Evolutionary conservation across 306 rosid species (phyloP), one percentile per base, ranked within the genome.

Genomic region (Neltuma alba): DNA sequence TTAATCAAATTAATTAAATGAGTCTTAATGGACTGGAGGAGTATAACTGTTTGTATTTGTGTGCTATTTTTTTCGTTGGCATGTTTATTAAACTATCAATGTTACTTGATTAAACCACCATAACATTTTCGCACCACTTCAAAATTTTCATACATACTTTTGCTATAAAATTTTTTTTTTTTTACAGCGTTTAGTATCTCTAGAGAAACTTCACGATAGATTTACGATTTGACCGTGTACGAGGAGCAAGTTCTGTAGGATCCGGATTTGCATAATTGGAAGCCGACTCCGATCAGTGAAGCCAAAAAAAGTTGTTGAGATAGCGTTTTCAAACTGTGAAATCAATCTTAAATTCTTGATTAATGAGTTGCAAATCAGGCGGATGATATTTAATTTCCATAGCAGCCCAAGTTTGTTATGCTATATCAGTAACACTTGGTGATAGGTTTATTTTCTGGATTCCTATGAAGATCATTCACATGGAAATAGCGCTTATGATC

Each of bases 241-340:
- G n/a, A 20, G 9, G 21, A 6, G 45, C 25, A 64, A 33, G 27
- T 18, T 37, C 18, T 65, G 23, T 37, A 38, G 48, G 41, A 37
- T 38, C 2, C 21, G 9, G 8, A 38, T 66, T 21, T n/a, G 47
- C 50, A 38, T 37, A 31, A 72, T 72, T 72, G 63, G 76, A 31
- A 31, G 45, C 7, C 3, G 30, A 28, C 2, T 16, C 16, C 15
- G 52, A 37, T 75, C 60, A 21, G 33, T 18, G 57, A 52, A 38
- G 30, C 67, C 76, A 57, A 69, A 67, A 69, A 67, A 74, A 68
- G 34, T 67, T 67, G 86, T 79, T 60, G 74, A 31, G 48, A 79
- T 34, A 13, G 73, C 44, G 63, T 31, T 83, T 83, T 83, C 83
- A 2, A 58, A 74, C 52, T 30, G 60, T 38, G n/a, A 69, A 74